Base-by-base conservation (phyloP, 129 eudicot genomes). In the Erigeron canadensis region DNA sequence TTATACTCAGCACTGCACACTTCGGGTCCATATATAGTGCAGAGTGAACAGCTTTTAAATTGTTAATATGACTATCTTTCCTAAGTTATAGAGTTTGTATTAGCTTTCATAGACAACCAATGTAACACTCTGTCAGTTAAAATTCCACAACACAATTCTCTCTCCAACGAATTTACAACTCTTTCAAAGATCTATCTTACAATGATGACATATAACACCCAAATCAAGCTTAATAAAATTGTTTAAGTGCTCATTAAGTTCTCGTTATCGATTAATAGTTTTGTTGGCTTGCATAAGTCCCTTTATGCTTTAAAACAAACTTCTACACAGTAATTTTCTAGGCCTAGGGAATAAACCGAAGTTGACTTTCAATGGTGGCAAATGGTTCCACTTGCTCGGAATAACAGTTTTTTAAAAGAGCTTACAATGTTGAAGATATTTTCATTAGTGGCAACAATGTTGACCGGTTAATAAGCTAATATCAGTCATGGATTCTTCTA, bases 361-460 rank as follows among this genome's bases (percentile, higher is more conserved):
- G 56, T 34, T n/a, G 10, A 21, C 10, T 59, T 43, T 23, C 43
- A 71, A 42, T 7, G 43, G 16, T 57, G 44, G 10, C 76, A 63
- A n/a, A n/a, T 38, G 47, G 8, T 40, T 43, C 34, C 51, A 70
- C 37, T 69, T 54, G 40, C 65, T 55, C 65, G 55, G 7, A 70
- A 39, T 70, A 18, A 10, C 12, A 72, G 16, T 43, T 28, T 15
- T 44, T 22, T 43, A 10, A 72, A 43, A 73, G 16, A 38, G 16
- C 8, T 16, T 59, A 59, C 19, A 13, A 59, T 43, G 46, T 57
- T 71, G 17, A 43, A 21, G 23, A 7, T 34, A 59, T 58, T 8
- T 15, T 10, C 59, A 45, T 28, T 34, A 23, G 69, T 59, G 45
- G 34, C 77, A 59, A 59, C 68, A 19, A 59, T 59, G 68, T 40